A percentile compares a stretch with the other conserved stretches of the same genome.
Evolutionary conservation across 2,329 filamentous ascomycete species (phyloP).

Genomic region (Xenosphaeropsis pyriputrescens): DNA sequence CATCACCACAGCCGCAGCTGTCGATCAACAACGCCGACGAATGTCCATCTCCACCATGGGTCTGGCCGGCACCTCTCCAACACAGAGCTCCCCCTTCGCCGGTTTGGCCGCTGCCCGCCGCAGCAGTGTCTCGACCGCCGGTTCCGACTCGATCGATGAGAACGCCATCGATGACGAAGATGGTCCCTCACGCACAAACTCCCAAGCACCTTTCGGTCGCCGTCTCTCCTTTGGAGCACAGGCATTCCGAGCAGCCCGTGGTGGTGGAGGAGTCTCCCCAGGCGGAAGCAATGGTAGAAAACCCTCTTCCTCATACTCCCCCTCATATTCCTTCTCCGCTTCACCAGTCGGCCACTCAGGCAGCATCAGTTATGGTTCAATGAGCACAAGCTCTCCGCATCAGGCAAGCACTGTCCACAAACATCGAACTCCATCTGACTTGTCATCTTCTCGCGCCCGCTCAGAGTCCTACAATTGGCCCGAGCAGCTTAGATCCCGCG

Average conservation of each 20-base stretch:
- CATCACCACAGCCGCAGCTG: slow-evolving; percentile 31
- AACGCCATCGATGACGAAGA: slow-evolving; percentile 56
- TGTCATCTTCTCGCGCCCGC: slow-evolving; percentile 30
- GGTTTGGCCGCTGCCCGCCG: slow-evolving; percentile 38
- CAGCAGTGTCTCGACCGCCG: slow-evolving; percentile 55
- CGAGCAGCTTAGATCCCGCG: slow-evolving; percentile 84
- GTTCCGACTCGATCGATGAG: slow-evolving; percentile 53
- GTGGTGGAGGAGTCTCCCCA: slow-evolving; percentile 14
- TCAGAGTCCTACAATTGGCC: slow-evolving; percentile 91
- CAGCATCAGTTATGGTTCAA: slow-evolving; percentile 2
- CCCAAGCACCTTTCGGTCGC: slow-evolving; percentile 63
- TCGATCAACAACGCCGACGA: slow-evolving; percentile 48
- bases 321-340: no score
- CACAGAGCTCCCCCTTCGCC: slow-evolving; percentile 30
- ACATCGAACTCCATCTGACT: slow-evolving; percentile 51
- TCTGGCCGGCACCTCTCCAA: slow-evolving; percentile 58
- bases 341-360: no score
- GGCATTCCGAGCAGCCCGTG: slow-evolving; percentile 29
- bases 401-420: slow-evolving; percentile 45
- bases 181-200: slow-evolving; percentile 36
- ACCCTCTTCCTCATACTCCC: slow-evolving; percentile 13
- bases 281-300: slow-evolving; percentile 14
- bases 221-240: slow-evolving; percentile 84
- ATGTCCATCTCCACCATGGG: slow-evolving; percentile 64
- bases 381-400: no score